Evolutionary conservation across 2,329 filamentous ascomycete genomes (phyloP).

Genomic region (Verticillium alfalfae): DNA sequence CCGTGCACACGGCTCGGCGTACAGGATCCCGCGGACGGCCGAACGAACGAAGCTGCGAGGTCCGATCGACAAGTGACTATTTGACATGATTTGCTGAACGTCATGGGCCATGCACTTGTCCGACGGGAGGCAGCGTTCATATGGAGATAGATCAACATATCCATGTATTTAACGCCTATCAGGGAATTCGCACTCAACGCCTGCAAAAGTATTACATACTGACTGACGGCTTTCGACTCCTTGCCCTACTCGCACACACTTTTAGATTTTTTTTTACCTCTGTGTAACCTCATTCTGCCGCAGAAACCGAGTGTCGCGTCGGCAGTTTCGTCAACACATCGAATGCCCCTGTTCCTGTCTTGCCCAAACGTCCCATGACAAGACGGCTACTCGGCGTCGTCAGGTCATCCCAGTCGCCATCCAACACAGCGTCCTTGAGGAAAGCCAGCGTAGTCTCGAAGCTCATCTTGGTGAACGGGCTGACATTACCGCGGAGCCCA

Average conservation of each 20-base stretch:
- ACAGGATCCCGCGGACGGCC: background rate
- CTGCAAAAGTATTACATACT: background rate
- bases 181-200: background rate
- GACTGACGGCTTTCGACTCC: background rate
- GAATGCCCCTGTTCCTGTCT: slow-evolving; percentile 85
- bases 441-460: slow-evolving; percentile 97
- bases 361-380: slow-evolving; percentile 77
- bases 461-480: slow-evolving; percentile 97
- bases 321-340: slow-evolving; percentile 69
- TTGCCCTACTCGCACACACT: background rate
- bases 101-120: too few relatives aligned
- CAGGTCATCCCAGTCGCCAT: slow-evolving; percentile 86
- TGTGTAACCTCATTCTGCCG: slow-evolving; percentile 2
- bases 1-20: background rate
- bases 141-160: too few relatives aligned
- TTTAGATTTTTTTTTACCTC: too few relatives aligned
- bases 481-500: slow-evolving; percentile 77
- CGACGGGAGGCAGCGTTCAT: too few relatives aligned
- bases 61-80: background rate
- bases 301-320: slow-evolving; percentile 33
- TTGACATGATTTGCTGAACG: too few relatives aligned
- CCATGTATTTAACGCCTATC: background rate
- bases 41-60: background rate
- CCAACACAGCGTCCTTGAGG: slow-evolving; percentile 84
- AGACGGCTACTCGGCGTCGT: slow-evolving; percentile 81